Base-by-base conservation (phyloP, 2,329 filamentous ascomycete genomes). In the Trichoderma koningii region DNA sequence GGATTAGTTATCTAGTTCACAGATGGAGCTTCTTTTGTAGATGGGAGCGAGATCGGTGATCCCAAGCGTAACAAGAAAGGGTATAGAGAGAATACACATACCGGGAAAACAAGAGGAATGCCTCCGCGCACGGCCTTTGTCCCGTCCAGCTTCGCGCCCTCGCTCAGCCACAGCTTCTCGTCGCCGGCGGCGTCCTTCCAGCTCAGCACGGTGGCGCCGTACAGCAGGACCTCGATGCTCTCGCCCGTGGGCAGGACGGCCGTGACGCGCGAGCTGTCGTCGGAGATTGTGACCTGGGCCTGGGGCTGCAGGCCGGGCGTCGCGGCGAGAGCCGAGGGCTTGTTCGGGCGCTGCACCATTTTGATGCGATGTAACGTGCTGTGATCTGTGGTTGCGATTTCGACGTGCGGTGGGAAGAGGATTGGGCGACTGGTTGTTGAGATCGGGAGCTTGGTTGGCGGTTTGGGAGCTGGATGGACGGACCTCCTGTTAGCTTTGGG, bases 91-190 rank as follows among this genome's bases (percentile, higher is more conserved):
- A 50, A 44, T n/a, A 15, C 26, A 81, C 87, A 69, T 83, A 97
- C 93, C 9, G 94, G 94, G 75, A 97, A 98, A 42, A 97, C 93
- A 59, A 98, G 80, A 5, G 94, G 94, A 71, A 98, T 92, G 15
- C 94, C 94, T 64, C 95, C 95, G 68, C 95, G 85, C 60, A 98
- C 93, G 26, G 94, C 85, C 82, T 96, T 97, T 70, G 84, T 89
- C 60, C 95, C 94, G 74, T 98, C 93, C 64, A 97, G 82, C 72
- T 86, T 87, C 51, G 93, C 90, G 65, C 84, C 87, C 67, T 93
- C 87, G 78, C 91, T 95, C 70, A 97, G 74, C 85, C 92, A 97
- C 63, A 97, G 83, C 79, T 93, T 93, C 81, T 97, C 93, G 64
- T 86, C 80, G 55, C 90, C 90, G 65, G 85, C 82, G 66, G 87